Evolutionary conservation across 2,329 filamentous ascomycete genomes (phyloP).

Genomic region (Apiospora kogelbergensis): DNA sequence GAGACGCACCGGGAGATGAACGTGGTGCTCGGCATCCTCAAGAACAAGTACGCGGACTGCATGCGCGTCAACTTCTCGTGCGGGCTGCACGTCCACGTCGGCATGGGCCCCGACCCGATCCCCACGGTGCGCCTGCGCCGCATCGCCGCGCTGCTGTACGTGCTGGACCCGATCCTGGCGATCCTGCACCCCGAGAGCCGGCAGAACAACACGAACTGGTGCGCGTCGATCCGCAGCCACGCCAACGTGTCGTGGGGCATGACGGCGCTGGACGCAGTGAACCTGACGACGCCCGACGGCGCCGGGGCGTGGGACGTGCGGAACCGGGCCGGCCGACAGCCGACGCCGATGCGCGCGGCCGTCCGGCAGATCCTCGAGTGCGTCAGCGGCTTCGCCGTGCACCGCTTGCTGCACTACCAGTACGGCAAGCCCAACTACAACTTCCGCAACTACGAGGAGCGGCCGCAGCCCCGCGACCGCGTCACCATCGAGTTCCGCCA

Average conservation of each 20-base stretch:
- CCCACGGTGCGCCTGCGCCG: not conserved
- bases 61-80: not conserved
- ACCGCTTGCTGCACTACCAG: not conserved
- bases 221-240: not conserved
- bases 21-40: not conserved
- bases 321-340: not conserved
- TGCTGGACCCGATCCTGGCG: not conserved
- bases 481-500: constrained; percentile 6
- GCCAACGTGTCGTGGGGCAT: constrained; percentile 3
- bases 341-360: not conserved
- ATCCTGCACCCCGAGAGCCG: not conserved
- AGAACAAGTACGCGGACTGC: not conserved
- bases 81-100: constrained; percentile 1
- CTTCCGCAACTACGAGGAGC: not conserved
- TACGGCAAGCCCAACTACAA: too few species aligned
- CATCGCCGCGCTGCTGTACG: not conserved
- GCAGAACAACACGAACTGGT: not conserved
- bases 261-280: not conserved
- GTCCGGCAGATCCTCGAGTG: not conserved
- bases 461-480: not conserved
- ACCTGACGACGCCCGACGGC: not conserved
- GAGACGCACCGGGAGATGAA: not conserved
- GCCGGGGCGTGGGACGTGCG: not conserved
- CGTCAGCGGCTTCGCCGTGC: not conserved
- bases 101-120: not conserved